Base-by-base conservation (phyloP, 2,329 filamentous ascomycete genomes). In the Thermochaetoides dissita region DNA sequence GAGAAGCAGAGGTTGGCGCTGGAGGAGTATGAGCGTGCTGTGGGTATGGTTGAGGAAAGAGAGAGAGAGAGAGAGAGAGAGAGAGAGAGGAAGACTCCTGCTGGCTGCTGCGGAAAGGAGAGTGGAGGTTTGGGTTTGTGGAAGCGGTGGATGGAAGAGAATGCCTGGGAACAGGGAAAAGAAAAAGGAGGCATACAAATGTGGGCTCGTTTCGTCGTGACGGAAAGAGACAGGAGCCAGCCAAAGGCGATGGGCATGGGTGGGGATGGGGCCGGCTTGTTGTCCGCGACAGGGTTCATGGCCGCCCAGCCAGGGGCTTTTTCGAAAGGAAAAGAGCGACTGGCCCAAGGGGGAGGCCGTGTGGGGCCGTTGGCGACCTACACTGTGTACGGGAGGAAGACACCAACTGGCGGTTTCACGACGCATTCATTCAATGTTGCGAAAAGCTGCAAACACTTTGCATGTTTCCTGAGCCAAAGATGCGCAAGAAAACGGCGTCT, bases 141-240 rank as follows among this genome's bases (percentile, higher is more conserved):
- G 39, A 36, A 36, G 32, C 38, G 39, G 43, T 45, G 33, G 32
- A 33, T 38, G 40, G 43, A 42, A 38, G 43, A 46, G 41, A 24
- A 24, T 24, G 17, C 17, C 17, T 24, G 17, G 17, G 48, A 49
- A 40, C 40, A 47, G 45, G 50, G 46, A 54, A 52, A 43, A 33
- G 39, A 31, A 52, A 53, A 54, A 49, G 51, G 48, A 50, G 51
- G 46, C 40, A 49, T 41, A 48, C 48, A 47, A 51, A 51, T 52
- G 44, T 42, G 46, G 38, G 30, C 42, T 40, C 41, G 51, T 53
- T 54, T 54, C 51, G 50, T 44, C 44, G 46, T 49, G 38, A 46
- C 47, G 49, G 51, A 50, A 50, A 42, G 49, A 51, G 50, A 45
- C 46, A 46, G 49, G 45, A 42, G 42, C 44, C 45, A 44, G 45